Percentiles rank a stretch among this genome's conserved stretches.
Evolutionary conservation across 1,284 basidiomycete species (phyloP).

Genomic region (Apiotrichum mycotoxinovorans): DNA sequence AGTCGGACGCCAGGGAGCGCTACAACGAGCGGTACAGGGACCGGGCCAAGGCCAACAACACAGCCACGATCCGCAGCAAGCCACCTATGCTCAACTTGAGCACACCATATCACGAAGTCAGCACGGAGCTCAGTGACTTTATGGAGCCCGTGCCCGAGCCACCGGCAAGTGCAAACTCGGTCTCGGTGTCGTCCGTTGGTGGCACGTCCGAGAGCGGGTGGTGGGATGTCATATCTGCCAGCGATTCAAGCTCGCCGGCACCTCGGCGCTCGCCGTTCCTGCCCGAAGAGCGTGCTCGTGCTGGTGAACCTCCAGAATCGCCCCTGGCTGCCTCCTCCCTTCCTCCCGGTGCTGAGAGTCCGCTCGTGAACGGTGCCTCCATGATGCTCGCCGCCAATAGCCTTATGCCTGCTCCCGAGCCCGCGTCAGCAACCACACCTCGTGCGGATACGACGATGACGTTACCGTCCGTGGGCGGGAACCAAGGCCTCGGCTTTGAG

Average conservation of each 20-base stretch:
- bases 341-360: slow-evolving; percentile 3
- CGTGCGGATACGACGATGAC: neutral
- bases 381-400: neutral
- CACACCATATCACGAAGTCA: neutral
- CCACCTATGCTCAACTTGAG: neutral
- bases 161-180: neutral
- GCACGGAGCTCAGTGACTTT: slow-evolving; percentile 4
- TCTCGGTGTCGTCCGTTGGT: neutral
- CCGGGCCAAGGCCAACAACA: neutral
- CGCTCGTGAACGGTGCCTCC: neutral
- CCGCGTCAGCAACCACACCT: neutral
- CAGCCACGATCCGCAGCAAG: neutral
- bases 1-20: neutral
- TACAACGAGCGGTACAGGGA: neutral
- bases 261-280: neutral
- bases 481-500: neutral
- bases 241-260: slow-evolving; percentile 10
- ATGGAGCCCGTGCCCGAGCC: neutral
- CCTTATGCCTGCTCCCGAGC: neutral
- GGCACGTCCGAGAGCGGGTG: slow-evolving; percentile 21
- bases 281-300: slow-evolving; percentile 1
- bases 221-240: slow-evolving; percentile 42
- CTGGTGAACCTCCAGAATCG: neutral
- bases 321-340: neutral
- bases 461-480: neutral